phyloP scores from a whole-genome alignment of 805 yeast genomes.

The Saccharomycopsis vini region DNA sequence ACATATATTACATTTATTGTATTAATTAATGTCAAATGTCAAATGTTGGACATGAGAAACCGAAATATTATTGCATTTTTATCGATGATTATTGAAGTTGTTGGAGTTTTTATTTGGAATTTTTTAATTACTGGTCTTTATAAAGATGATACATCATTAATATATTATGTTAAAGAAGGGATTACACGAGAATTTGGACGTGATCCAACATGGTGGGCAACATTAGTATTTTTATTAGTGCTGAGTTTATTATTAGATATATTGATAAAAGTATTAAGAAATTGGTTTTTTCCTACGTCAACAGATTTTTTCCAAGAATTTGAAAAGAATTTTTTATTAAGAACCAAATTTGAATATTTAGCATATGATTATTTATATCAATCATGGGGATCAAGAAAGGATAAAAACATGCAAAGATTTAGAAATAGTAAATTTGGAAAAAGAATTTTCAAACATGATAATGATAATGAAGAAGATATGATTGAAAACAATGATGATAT shows the following conservation, averaged over 20 bases:
- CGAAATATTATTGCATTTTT: slow-evolving; percentile 60
- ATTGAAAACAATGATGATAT: no score
- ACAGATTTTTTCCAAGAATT: slow-evolving; percentile 70
- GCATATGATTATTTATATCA: slow-evolving; percentile 68
- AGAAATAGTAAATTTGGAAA: neutral
- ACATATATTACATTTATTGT: slow-evolving; percentile 64
- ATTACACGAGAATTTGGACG: slow-evolving; percentile 63
- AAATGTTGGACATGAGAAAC: slow-evolving; percentile 71
- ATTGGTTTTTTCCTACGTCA: slow-evolving; percentile 56
- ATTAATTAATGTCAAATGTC: slow-evolving; percentile 69
- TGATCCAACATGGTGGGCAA: slow-evolving; percentile 84
- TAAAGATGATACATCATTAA: slow-evolving; percentile 40
- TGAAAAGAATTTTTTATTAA: slow-evolving; percentile 60
- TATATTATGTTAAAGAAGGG: slow-evolving; percentile 66
- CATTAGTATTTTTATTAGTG: slow-evolving; percentile 45
- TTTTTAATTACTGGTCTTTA: slow-evolving; percentile 66
- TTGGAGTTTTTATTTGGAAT: slow-evolving; percentile 86
- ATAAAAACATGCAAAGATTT: slow-evolving; percentile 28
- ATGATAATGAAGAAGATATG: slow-evolving; percentile 20
- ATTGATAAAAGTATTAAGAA: slow-evolving; percentile 46
- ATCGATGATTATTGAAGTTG: slow-evolving; percentile 59
- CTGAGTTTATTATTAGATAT: slow-evolving; percentile 64
- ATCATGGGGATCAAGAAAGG: slow-evolving; percentile 64
- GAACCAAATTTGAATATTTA: slow-evolving; percentile 61
- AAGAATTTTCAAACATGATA: neutral